Percentiles rank a stretch among this genome's conserved stretches.
Evolutionary conservation across 1,284 basidiomycete genomes (phyloP).

Genomic region (Thelephora terrestris): DNA sequence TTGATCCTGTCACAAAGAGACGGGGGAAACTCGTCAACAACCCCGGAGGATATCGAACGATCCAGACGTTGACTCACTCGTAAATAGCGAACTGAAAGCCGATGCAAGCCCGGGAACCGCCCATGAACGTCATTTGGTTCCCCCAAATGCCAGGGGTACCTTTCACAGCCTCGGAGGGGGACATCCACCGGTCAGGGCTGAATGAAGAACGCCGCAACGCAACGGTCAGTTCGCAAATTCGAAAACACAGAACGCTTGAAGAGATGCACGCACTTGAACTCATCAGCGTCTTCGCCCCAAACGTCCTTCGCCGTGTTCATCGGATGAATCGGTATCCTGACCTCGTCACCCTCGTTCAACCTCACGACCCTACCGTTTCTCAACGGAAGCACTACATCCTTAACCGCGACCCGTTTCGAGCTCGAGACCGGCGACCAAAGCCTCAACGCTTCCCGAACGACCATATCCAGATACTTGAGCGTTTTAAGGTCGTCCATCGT

Average conservation of each 20-base stretch:
- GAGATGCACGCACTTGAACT: constrained; percentile 36
- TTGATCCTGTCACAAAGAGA: constrained; percentile 30
- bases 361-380: constrained; percentile 18
- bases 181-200: constrained; percentile 52
- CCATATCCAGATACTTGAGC: constrained; percentile 52
- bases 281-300: constrained; percentile 46
- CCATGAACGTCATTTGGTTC: constrained; percentile 50
- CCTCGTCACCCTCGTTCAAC: constrained; percentile 31
- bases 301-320: constrained; percentile 37
- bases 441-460: constrained; percentile 63
- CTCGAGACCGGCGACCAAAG: constrained; percentile 51
- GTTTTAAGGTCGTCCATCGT: constrained; percentile 53
- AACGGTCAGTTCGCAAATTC: neutral
- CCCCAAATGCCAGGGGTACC: constrained; percentile 49
- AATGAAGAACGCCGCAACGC: neutral
- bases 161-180: constrained; percentile 31
- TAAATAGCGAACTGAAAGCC: constrained; percentile 63
- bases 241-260: constrained; percentile 2
- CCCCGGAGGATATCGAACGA: neutral
- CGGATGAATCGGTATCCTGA: constrained; percentile 37
- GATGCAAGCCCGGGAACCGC: constrained; percentile 52
- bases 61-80: constrained; percentile 32
- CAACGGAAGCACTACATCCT: constrained; percentile 37
- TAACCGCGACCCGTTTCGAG: constrained; percentile 38
- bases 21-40: neutral